A percentile compares a stretch with the other conserved stretches of the same genome.
Conservation (phyloP, 129 eudicot genomes). For the Apium graveolens region DNA sequence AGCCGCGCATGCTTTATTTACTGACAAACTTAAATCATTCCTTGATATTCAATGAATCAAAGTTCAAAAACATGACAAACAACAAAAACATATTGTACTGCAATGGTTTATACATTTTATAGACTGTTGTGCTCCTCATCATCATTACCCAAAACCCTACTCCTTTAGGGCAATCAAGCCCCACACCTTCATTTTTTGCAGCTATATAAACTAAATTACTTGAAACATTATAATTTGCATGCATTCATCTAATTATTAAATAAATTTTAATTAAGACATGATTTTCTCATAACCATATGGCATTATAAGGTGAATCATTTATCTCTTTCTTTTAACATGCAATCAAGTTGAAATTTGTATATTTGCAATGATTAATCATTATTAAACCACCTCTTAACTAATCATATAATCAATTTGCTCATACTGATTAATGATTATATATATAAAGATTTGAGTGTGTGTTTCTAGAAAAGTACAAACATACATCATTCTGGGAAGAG, state of each 20-base stretch:
- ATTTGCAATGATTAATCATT: neutral
- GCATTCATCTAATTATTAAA: neutral
- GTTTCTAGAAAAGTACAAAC: neutral
- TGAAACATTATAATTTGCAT: neutral
- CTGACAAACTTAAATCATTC: conserved; percentile 9
- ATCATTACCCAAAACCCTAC: conserved; percentile 2
- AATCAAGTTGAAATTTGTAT: neutral
- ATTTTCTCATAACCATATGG: neutral
- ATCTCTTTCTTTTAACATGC: neutral
- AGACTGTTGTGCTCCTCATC: neutral
- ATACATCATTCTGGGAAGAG: neutral
- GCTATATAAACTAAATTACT: neutral
- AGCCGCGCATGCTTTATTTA: neutral
- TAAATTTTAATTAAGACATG: neutral
- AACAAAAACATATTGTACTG: conserved; percentile 4
- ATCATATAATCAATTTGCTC: neutral
- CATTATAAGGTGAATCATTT: neutral
- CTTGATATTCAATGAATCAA: neutral
- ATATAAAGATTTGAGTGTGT: neutral
- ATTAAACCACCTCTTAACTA: neutral
- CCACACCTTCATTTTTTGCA: neutral
- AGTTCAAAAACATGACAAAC: neutral
- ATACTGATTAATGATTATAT: neutral
- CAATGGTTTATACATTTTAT: neutral
- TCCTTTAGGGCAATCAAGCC: neutral